Evolutionary conservation across 73 alveolate genomes (phyloP), one percentile per base, ranked within the genome.

Genomic region (Stentor roeselii): DNA sequence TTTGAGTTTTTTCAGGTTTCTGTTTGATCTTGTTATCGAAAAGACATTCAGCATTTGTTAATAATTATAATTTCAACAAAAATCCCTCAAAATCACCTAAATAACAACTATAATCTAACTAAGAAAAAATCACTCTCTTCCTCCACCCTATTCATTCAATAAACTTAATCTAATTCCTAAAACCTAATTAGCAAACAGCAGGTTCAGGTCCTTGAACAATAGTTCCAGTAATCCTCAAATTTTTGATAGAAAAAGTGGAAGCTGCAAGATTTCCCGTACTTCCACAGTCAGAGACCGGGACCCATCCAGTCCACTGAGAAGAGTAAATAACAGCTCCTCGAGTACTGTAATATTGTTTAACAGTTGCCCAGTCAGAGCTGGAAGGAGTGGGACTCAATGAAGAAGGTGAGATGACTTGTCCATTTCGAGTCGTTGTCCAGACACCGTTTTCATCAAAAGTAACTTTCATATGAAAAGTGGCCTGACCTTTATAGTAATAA

Each of bases 271-370:
- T 50, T 6, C 67, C 67, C 6, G 67, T 11, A 50, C 30, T 50
- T 50, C 67, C 67, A 50, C 67, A 50, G 67, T 21, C 21, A 11
- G 6, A 6, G 21, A 50, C 67, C 6, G 67, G 67, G 6, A 50
- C 67, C 67, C 67, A 50, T 50, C 67, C 67, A 50, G 67, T 50
- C 67, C 67, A 50, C 67, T 50, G 67, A 50, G 67, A 50, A 50
- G 67, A 50, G 21, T 50, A 50, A 50, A 50, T 50, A 50, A 50
- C 67, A 50, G 67, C 67, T 50, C 67, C 67, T 11, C 21, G 67
- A 11, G 67, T 11, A 50, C 67, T 50, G 21, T 50, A 50, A 11
- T 50, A 21, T 50, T 50, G 67, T 50, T 50, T 50, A 11, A 50
- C 67, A 11, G 67, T 50, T 11, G 67, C 67, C 67, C 67, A 50